These are phyloP conservation scores for Meripilus lineatus DNA, from an alignment of 1,284 basidiomycete species.

Conservation along the genomic window DNA sequence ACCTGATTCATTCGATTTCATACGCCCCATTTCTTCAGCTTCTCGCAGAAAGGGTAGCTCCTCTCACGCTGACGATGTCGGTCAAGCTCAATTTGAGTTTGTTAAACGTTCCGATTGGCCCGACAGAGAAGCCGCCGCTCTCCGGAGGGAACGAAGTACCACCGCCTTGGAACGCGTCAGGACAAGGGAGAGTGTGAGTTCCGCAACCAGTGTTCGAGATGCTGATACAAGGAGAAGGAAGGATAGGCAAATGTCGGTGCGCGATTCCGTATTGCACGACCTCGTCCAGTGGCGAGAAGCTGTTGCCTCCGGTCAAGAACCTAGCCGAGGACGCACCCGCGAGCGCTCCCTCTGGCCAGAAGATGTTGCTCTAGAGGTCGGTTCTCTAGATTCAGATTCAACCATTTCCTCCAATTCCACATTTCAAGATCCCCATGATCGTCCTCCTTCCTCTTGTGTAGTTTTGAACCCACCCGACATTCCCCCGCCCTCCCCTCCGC, in stretches of 20 bases:
- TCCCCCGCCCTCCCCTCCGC: constrained; percentile 43
- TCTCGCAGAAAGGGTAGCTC: constrained; percentile 38
- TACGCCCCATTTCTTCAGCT: constrained; percentile 24
- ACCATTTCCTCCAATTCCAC: constrained; percentile 24
- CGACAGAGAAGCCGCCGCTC: constrained; percentile 63
- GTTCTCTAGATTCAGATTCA: constrained; percentile 22
- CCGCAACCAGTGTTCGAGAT: constrained; percentile 26
- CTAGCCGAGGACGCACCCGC: constrained; percentile 53
- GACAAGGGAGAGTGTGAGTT: constrained; percentile 41
- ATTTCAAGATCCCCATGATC: constrained; percentile 18
- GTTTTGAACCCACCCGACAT: constrained; percentile 33
- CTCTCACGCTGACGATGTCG: constrained; percentile 45
- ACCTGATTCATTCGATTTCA: constrained; percentile 26
- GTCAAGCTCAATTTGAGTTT: constrained; percentile 69
- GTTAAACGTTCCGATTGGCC: constrained; percentile 80
- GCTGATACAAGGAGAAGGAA: constrained; percentile 31
- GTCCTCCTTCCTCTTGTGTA: constrained; percentile 12
- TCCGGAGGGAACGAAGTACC: constrained; percentile 60
- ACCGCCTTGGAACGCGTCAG: constrained; percentile 50
- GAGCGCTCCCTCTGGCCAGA: constrained; percentile 34
- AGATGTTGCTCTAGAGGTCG: constrained; percentile 14
- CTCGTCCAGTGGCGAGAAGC: constrained; percentile 48
- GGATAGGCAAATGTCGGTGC: constrained; percentile 33
- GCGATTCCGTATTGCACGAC: constrained; percentile 39
- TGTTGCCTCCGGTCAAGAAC: constrained; percentile 35